A percentile compares a stretch with the other conserved stretches of the same genome.
Conservation (phyloP, 2,329 filamentous ascomycete species). For the Thielaviopsis euricoi region DNA sequence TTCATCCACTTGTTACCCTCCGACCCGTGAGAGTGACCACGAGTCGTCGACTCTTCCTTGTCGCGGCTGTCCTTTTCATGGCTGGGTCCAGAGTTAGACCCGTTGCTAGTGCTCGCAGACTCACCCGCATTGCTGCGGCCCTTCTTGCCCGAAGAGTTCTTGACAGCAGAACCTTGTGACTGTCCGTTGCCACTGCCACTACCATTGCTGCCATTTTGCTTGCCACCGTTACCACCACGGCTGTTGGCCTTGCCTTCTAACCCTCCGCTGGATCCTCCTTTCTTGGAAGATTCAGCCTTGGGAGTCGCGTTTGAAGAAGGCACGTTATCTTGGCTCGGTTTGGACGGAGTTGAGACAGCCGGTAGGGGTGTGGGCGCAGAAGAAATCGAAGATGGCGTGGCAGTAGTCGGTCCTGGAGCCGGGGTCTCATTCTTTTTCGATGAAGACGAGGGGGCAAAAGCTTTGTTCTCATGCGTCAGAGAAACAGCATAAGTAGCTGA, state of each 20-base stretch:
- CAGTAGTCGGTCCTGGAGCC: not conserved
- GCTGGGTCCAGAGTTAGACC: not conserved
- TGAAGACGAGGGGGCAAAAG: not conserved
- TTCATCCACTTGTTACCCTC: slow-evolving; percentile 40
- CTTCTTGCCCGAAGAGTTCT: slow-evolving; percentile 4
- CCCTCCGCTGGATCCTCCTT: not conserved
- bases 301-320: not conserved
- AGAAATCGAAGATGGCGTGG: not conserved
- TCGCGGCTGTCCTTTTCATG: not conserved
- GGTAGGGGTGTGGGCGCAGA: not conserved
- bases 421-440: not conserved
- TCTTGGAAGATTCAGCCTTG: slow-evolving; percentile 1
- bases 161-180: not conserved
- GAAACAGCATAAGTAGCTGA: not conserved
- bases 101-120: not conserved
- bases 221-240: not conserved
- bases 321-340: not conserved
- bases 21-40: slow-evolving; percentile 16
- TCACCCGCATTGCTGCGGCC: not conserved
- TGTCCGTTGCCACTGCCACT: not conserved
- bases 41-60: slow-evolving; percentile 27
- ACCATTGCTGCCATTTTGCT: not conserved
- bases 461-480: not conserved
- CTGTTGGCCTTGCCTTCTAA: slow-evolving; percentile 1
- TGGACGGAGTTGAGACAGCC: not conserved